Base-by-base conservation (phyloP, 345 rosid genomes). In the Syzygium oleosum region DNA sequence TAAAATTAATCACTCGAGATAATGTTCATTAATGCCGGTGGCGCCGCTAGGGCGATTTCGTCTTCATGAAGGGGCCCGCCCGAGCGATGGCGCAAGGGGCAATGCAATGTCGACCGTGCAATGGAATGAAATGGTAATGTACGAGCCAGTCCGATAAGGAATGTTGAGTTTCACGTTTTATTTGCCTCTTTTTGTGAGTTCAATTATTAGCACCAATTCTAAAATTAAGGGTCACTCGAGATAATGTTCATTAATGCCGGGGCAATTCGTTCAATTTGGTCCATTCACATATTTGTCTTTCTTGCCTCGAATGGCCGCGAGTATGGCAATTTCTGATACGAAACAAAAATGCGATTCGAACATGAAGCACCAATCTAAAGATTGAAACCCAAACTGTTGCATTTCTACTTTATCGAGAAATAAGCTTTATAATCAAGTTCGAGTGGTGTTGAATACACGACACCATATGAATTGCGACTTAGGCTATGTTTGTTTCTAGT, bases 111-210 rank as follows among this genome's bases (percentile, higher is more conserved):
- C 46, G 6, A 17, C 12, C 23, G 3, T 9, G 23, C 38, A 19
- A 68, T 19, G 1, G 2, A 10, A 2, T 19, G 2, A 9, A 9
- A 10, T 31, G 1, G 4, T 0, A 7, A 68, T 31, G 3, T 5
- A 0, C 10, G 6, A 17, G 13, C 46, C 4, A 1, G 19, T 16
- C 1, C 2, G 2, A 16, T 31, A 34, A 38, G 2, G 0, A 8
- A 16, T 1, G 43, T 31, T 5, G 2, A 15, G 5, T 63, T 29
- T 27, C 6, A 16, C 10, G 0, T 68, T 68, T 68, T 17, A 16
- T 16, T 31, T 31, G 3, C 17, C 2, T 2, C 23, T 31, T 68
- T 8, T 68, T 2, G 6, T 0, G 7, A 31, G 43, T 31, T 68
- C 12, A 31, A 68, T 68, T 5, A 17, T 3, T 31, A 8, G 5